A percentile compares a stretch with the other conserved stretches of the same genome.
phyloP scores from a whole-genome alignment of 208 protist species.

The Entamoeba histolytica region DNA sequence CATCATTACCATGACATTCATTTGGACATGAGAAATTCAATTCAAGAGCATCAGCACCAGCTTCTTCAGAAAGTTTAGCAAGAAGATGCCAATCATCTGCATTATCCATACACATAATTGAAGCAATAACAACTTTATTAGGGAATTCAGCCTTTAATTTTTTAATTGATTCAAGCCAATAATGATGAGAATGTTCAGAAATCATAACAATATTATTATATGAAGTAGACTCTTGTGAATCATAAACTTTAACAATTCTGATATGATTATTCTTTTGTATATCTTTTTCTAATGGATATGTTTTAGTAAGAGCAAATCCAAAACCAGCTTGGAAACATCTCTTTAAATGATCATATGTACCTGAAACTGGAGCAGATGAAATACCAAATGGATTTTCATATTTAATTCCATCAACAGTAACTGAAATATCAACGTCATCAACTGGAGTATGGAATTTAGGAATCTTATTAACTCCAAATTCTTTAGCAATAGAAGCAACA shows the following conservation, averaged over 20 bases:
- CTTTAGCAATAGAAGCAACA: constrained; percentile 43
- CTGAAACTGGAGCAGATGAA: constrained; percentile 47
- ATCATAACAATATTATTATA: constrained; percentile 42
- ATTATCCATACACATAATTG: constrained; percentile 51
- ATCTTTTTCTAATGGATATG: constrained; percentile 54
- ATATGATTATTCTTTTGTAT: constrained; percentile 54
- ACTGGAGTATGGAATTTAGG: background rate
- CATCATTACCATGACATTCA: constrained; percentile 36
- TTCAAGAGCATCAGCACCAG: constrained; percentile 53
- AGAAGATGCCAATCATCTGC: constrained; percentile 55
- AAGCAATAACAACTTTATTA: constrained; percentile 47
- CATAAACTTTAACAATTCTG: constrained; percentile 39
- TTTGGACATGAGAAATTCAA: constrained; percentile 67
- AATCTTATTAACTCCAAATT: background rate
- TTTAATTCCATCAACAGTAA: constrained; percentile 48
- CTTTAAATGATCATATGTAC: constrained; percentile 20
- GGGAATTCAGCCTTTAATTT: constrained; percentile 61
- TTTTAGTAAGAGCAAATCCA: constrained; percentile 65
- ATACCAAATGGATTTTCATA: constrained; percentile 67
- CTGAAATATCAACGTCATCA: constrained; percentile 26
- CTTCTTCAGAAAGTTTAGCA: constrained; percentile 30
- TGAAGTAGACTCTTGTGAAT: background rate
- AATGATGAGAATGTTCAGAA: constrained; percentile 24
- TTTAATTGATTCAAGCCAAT: constrained; percentile 48
- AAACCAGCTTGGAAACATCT: constrained; percentile 50